Evolutionary conservation across 768 basidiomycete species (phyloP), one percentile per base, ranked within the genome.

Genomic region (Mycena floridula): DNA sequence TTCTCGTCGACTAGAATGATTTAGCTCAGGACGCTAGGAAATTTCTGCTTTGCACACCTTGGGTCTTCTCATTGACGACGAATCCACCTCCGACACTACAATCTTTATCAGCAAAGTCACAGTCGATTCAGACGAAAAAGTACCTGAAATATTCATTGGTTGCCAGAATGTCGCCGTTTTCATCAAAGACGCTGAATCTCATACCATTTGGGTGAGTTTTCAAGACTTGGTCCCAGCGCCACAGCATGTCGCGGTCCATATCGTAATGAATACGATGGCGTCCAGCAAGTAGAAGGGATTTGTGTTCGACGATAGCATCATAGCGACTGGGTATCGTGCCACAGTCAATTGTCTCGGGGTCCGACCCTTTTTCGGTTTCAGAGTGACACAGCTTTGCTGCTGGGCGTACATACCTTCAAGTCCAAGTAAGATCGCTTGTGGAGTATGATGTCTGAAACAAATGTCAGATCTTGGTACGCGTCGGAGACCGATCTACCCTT

Each of bases 201-300:
- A 98, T 94, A 36, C 94, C 94, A 57, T 95, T 95, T 0, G 90
- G 85, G 58, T 90, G 88, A 0, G 88, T 89, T 61, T 84, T 85
- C 22, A 93, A 75, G n/a, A 92, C 85, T 42, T 86, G 80, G 54
- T 91, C 87, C 80, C 82, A 90, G 21, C 85, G 72, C 91, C 91
- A 95, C 20, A 92, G 67, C 89, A 98, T 90, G 59, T 98, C 95
- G 22, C 78, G 73, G 49, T 91, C 81, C 76, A 89, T 85, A 60
- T 93, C 86, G 55, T 89, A 97, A 39, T 74, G 64, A 49, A 98
- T 88, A n/a, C 72, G 67, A 46, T 86, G 85, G 40, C 72, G 68
- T 7, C 90, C 91, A 12, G 74, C 82, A 4, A 97, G 75, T 37
- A 80, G 60, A 13, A 95, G 74, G 4, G 64, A 66, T 58, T 86